Percentiles rank a stretch among this genome's conserved stretches.
Evolutionary conservation across 2,329 filamentous ascomycete genomes (phyloP).

Genomic region (Fusarium vanettenii): DNA sequence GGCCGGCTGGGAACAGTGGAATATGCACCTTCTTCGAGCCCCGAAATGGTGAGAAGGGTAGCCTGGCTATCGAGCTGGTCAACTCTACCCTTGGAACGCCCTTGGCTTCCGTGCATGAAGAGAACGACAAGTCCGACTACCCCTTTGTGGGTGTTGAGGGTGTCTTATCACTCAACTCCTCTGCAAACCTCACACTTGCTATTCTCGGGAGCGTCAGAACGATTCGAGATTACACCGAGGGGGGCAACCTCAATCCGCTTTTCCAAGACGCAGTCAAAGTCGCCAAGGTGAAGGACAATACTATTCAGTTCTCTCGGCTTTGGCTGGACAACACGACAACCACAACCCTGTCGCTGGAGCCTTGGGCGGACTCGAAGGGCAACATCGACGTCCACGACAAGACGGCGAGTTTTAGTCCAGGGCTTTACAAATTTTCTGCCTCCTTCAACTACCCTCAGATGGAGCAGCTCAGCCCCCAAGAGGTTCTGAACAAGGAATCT

Average conservation of each 20-base stretch:
- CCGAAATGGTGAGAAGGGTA: constrained; percentile 63
- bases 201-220: constrained; percentile 72
- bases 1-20: constrained; percentile 75
- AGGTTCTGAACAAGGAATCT: constrained; percentile 63
- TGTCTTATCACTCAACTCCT: constrained; percentile 66
- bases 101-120: constrained; percentile 57
- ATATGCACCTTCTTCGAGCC: constrained; percentile 67
- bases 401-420: constrained; percentile 61
- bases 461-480: constrained; percentile 59
- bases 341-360: constrained; percentile 62
- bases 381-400: constrained; percentile 49
- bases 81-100: constrained; percentile 60
- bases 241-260: constrained; percentile 60
- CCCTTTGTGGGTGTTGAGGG: constrained; percentile 66
- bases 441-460: constrained; percentile 73
- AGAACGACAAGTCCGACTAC: constrained; percentile 42
- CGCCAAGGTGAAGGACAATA: constrained; percentile 52
- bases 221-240: constrained; percentile 72
- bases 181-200: constrained; percentile 64
- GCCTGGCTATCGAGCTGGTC: constrained; percentile 62
- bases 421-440: constrained; percentile 68
- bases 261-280: constrained; percentile 67
- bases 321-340: constrained; percentile 74
- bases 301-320: constrained; percentile 60
- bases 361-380: constrained; percentile 42